Evolutionary conservation across 129 eudicot genomes (phyloP).

Genomic region (Flaveria ramosissima): DNA sequence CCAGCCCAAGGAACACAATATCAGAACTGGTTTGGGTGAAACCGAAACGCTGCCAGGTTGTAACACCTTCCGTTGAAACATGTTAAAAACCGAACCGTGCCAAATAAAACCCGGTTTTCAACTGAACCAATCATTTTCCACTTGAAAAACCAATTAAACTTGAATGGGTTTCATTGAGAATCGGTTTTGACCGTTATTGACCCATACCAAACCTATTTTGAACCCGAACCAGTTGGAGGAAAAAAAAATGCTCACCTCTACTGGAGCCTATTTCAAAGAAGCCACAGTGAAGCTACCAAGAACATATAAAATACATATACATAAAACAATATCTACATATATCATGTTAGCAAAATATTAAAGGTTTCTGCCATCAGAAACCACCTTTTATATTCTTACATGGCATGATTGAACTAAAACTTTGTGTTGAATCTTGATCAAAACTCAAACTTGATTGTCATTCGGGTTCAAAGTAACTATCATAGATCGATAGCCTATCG

Average conservation of each 20-base stretch:
- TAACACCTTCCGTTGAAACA: too few species aligned
- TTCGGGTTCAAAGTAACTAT: slow-evolving; percentile 70
- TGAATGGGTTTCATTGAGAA: too few species aligned
- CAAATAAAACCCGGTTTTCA: too few species aligned
- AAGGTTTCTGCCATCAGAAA: not conserved
- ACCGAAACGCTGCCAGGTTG: too few species aligned
- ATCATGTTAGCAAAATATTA: not conserved
- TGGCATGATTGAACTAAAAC: slow-evolving; percentile 4
- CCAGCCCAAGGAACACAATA: too few species aligned
- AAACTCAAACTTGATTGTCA: slow-evolving; percentile 25
- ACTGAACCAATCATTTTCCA: too few species aligned
- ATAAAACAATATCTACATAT: too few species aligned
- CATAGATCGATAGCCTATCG: slow-evolving; percentile 75
- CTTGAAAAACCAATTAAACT: too few species aligned
- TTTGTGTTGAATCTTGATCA: not conserved
- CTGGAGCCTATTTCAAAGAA: not conserved
- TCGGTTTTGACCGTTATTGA: not conserved
- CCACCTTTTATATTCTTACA: slow-evolving; percentile 4
- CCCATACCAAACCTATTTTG: too few species aligned
- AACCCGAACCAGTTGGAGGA: too few species aligned
- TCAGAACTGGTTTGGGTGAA: too few species aligned
- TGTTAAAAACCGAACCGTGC: too few species aligned
- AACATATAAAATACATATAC: not conserved
- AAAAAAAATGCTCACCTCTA: not conserved
- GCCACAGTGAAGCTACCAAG: not conserved